Conservation (phyloP, 768 basidiomycete species). For the Dictyophora rubrovolvata region DNA sequence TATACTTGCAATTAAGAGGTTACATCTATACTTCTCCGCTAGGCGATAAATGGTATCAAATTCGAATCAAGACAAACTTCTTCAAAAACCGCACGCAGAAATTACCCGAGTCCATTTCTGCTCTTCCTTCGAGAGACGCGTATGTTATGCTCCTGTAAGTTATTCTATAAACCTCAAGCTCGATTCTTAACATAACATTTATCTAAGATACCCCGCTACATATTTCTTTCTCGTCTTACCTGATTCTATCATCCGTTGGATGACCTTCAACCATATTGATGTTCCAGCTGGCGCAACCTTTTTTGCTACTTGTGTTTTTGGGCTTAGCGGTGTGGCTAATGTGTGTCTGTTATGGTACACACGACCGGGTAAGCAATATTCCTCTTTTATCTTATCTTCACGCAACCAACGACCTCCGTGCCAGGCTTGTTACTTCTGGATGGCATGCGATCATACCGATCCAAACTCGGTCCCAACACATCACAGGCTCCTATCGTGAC, state of each 20-base stretch:
- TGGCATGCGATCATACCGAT: not conserved
- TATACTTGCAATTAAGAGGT: constrained; percentile 28
- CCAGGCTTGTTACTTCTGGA: constrained; percentile 3
- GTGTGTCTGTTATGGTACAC: constrained; percentile 29
- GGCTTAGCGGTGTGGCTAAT: constrained; percentile 31
- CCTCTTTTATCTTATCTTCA: not conserved
- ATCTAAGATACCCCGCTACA: constrained; percentile 27
- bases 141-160: constrained; percentile 7
- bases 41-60: constrained; percentile 26
- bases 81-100: not conserved
- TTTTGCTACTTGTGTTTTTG: constrained; percentile 23
- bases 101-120: constrained; percentile 10
- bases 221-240: constrained; percentile 31
- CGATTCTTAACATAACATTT: not conserved
- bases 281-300: constrained; percentile 25
- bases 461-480: not conserved
- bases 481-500: not conserved
- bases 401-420: too few species aligned
- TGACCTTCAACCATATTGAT: constrained; percentile 17
- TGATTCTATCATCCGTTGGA: constrained; percentile 31
- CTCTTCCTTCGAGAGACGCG: constrained; percentile 9
- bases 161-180: too few species aligned
- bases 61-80: constrained; percentile 10
- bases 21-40: constrained; percentile 21
- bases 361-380: constrained; percentile 16